A percentile compares a stretch with the other conserved stretches of the same genome.
Evolutionary conservation across 331 rosid species (phyloP).

Genomic region (Telfairia occidentalis): DNA sequence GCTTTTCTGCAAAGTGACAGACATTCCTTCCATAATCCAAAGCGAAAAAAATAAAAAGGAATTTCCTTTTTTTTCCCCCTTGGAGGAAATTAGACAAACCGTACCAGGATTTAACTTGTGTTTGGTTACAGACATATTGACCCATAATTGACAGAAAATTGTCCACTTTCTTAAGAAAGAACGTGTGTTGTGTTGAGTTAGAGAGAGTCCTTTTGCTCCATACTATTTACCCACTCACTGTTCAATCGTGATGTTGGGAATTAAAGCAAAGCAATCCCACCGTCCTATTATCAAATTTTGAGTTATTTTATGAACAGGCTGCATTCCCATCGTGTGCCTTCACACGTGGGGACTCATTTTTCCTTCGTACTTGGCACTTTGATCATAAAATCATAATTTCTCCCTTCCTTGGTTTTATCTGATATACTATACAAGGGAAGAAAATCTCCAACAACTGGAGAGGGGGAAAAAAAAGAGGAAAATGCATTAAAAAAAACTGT

Average conservation of each 20-base stretch:
- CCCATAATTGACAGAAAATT: slow-evolving; percentile 6
- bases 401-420: background rate
- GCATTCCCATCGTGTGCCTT: background rate
- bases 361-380: background rate
- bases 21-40: slow-evolving; percentile 40
- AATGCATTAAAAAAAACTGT: background rate
- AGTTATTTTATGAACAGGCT: background rate
- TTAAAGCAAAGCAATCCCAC: background rate
- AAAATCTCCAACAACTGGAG: background rate
- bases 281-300: background rate
- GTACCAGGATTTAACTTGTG: slow-evolving; percentile 3
- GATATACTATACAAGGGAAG: background rate
- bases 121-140: slow-evolving; percentile 14
- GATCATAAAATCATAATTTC: background rate
- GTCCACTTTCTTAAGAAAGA: slow-evolving; percentile 1
- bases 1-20: slow-evolving; percentile 36
- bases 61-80: background rate
- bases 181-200: background rate
- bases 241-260: slow-evolving; percentile 5
- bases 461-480: background rate
- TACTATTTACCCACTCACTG: background rate
- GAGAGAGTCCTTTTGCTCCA: background rate
- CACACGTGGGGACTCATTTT: slow-evolving; percentile 5
- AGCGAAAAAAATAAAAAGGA: slow-evolving; percentile 15
- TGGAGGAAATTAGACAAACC: background rate